Base-by-base conservation (phyloP, 2,329 filamentous ascomycete species). In the Emmonsiellopsis sp. region DNA sequence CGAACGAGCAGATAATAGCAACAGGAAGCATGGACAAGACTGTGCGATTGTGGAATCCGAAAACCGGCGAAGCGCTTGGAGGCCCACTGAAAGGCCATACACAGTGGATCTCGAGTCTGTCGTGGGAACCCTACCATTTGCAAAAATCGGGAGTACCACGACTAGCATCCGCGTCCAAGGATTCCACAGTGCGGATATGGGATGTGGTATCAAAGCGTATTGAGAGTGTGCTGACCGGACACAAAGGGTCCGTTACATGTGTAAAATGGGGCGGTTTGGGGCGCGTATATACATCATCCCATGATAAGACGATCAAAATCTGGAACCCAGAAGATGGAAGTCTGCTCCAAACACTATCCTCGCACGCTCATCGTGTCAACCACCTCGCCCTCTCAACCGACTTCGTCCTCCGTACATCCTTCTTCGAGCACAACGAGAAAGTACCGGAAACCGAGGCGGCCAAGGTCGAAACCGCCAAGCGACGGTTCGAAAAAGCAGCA, bases 291-390 rank as follows among this genome's bases (percentile, higher is more conserved):
- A 89, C 87, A 6, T 82, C 82, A 17, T 94, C 88, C 36, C 90
- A 95, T 66, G 92, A 96, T 74, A 94, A 94, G 75, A 92, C 86
- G 1, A 82, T 97, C 61, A 90, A 92, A 61, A 82, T 96, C 4
- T 98, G 92, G 91, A 85, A 93, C 63, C 82, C 87, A 0, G 77
- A 79, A 40, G 84, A 86, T 58, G 93, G 92, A 33, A 89, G 84
- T 2, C 75, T 96, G 21, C 75, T 89, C 51, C 87, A 93, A 67
- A 91, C 86, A 0, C 75, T 97, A 7, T 82, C 81, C 17, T 78
- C 86, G 1, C 94, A 98, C 66, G 88, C 87, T 0, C 93, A 97
- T 67, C 95, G 92, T 83, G 88, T 98, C 33, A 98, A 98, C 66
- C 89, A 96, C 65, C 80, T 98, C 21, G 90, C 93, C 0, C 78